Base-by-base conservation (phyloP, 2,329 filamentous ascomycete species). In the Ascochyta viciae-villosae region DNA sequence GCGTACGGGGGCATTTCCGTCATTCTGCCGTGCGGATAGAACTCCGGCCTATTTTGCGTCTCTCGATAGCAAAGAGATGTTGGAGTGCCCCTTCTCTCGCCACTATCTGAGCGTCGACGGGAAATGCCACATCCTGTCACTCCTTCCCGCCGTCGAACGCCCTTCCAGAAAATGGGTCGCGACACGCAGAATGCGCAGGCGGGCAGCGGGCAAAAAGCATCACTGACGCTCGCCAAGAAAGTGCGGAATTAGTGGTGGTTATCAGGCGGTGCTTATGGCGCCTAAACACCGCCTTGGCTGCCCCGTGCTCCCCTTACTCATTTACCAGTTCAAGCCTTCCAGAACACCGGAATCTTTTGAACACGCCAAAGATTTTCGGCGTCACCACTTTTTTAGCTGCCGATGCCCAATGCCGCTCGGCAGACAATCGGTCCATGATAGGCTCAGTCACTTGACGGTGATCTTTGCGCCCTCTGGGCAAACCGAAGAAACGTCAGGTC, bases 361-460 rank as follows among this genome's bases (percentile, higher is more conserved):
- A 45, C 57, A 50, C 55, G 56, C 54, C 37, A 47, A 37, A 50
- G 37, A 54, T 16, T 48, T 51, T 46, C 43, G 42, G 52, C 27
- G 50, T 45, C 42, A 42, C 46, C 26, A 38, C 47, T 13, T 31
- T 49, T 27, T 43, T 33, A 57, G 52, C 53, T 64, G 57, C 61
- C 62, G 61, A 60, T 27, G 22, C 24, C 39, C 53, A 48, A 53
- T 66, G 61, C 63, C 62, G 60, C 50, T 54, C 50, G 60, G 63
- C 54, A 64, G 37, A 48, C 48, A 43, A 61, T 65, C 57, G 66
- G 60, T 34, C 61, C 49, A 61, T 54, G 49, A 19, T 19, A 19
- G 19, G 19, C 60, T 60, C 29, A 37, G 35, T 23, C 52, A 41
- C n/a, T 43, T 16, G 6, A 35, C 40, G 41, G 8, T 37, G 46